phyloP scores from a whole-genome alignment of 768 basidiomycete genomes.

The Tylopilus balloui region DNA sequence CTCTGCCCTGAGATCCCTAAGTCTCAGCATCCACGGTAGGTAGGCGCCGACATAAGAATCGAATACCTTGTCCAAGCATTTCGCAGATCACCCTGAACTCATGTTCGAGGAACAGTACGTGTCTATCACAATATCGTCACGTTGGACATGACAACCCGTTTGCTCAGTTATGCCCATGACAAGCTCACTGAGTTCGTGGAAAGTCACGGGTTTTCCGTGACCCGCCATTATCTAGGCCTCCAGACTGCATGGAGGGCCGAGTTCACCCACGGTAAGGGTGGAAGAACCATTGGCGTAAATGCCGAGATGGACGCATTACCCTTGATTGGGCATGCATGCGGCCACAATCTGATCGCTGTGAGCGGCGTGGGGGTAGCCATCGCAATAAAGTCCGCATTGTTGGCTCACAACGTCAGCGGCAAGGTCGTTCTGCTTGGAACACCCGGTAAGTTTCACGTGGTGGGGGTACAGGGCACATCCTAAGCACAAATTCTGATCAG shows the following conservation, averaged over 20 bases:
- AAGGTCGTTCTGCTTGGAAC: slow-evolving; percentile 75
- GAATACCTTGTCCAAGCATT: slow-evolving; percentile 7
- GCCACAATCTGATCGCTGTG: slow-evolving; percentile 80
- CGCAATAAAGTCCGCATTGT: slow-evolving; percentile 64
- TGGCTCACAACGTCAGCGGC: slow-evolving; percentile 57
- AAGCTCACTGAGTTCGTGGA: slow-evolving; percentile 63
- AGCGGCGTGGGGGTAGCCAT: slow-evolving; percentile 72
- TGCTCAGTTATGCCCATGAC: slow-evolving; percentile 65
- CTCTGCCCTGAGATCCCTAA: slow-evolving; percentile 54
- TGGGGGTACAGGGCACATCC: neutral
- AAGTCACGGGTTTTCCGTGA: slow-evolving; percentile 65
- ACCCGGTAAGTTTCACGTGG: slow-evolving; percentile 44
- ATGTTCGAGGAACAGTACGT: slow-evolving; percentile 61
- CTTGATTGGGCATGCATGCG: slow-evolving; percentile 63
- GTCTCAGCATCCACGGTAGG: slow-evolving; percentile 69
- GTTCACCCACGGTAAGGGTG: slow-evolving; percentile 53
- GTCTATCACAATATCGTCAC: neutral
- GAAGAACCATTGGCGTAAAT: slow-evolving; percentile 71
- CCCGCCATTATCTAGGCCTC: slow-evolving; percentile 63
- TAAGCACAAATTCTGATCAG: slow-evolving; percentile 33
- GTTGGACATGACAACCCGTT: slow-evolving; percentile 3
- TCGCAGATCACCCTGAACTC: slow-evolving; percentile 62
- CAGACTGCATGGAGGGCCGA: slow-evolving; percentile 77
- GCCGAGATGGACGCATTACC: slow-evolving; percentile 69
- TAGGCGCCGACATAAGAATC: neutral